A percentile compares a stretch with the other conserved stretches of the same genome.
Conservation (phyloP, 768 basidiomycete species). For the Kwoniella sp. region DNA sequence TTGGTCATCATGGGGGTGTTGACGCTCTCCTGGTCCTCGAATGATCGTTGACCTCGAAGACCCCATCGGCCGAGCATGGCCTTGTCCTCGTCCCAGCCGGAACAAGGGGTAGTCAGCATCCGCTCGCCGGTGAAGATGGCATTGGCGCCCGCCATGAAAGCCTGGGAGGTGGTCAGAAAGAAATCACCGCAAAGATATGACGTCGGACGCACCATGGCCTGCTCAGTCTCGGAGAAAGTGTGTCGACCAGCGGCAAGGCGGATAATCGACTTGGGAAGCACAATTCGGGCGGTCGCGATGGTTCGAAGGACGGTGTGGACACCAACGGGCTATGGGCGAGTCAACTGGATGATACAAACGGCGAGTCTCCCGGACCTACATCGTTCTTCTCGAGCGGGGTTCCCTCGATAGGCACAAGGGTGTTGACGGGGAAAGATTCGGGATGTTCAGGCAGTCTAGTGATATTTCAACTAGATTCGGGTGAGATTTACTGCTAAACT, state of each 20-base stretch:
- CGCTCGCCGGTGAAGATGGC: conserved; percentile 97
- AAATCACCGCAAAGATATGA: background rate
- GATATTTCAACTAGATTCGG: conserved; percentile 53
- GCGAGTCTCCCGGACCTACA: conserved; percentile 52
- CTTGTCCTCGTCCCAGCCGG: conserved; percentile 97
- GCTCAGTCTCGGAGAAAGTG: conserved; percentile 80
- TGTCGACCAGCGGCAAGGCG: conserved; percentile 91
- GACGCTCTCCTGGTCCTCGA: conserved; percentile 60
- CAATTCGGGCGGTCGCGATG: conserved; percentile 89
- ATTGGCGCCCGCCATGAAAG: conserved; percentile 95
- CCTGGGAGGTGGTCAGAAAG: conserved; percentile 20
- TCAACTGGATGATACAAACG: conserved; percentile 5
- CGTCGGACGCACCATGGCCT: conserved; percentile 68
- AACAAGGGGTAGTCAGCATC: conserved; percentile 97
- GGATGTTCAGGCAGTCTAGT: conserved; percentile 74
- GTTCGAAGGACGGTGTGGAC: conserved; percentile 84
- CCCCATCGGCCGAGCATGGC: conserved; percentile 92
- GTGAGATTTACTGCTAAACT: conserved; percentile 32
- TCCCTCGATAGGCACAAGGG: conserved; percentile 89
- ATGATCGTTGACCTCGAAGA: conserved; percentile 81
- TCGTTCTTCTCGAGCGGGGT: conserved; percentile 90
- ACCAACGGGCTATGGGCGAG: conserved; percentile 61
- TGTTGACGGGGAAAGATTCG: conserved; percentile 98
- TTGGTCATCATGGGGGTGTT: conserved; percentile 16
- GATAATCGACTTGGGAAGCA: conserved; percentile 87